Evolutionary conservation across 495 filamentous ascomycete genomes (phyloP).

Genomic region (Penicillium pulvis): DNA sequence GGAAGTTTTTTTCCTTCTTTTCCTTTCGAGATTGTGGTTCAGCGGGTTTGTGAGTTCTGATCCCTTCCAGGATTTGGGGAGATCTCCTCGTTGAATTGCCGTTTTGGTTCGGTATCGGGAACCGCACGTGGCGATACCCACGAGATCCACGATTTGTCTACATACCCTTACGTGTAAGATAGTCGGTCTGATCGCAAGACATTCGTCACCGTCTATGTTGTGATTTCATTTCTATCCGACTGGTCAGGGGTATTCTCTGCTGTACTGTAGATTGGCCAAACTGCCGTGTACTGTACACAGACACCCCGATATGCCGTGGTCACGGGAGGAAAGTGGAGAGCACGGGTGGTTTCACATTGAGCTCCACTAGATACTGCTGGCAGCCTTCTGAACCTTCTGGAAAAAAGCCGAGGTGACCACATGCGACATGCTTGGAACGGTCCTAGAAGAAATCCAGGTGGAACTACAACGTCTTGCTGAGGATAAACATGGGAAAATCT

Average conservation of each 20-base stretch:
- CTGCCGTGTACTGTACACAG: not conserved
- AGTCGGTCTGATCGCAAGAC: not conserved
- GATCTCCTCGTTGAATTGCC: constrained; percentile 11
- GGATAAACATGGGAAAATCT: not conserved
- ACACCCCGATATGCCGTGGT: not conserved
- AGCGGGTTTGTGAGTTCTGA: not conserved
- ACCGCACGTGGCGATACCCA: constrained; percentile 20
- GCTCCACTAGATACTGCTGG: constrained; percentile 14
- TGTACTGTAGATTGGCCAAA: constrained; percentile 3
- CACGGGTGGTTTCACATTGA: constrained; percentile 20
- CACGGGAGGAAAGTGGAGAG: constrained; percentile 10
- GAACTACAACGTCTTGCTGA: not conserved
- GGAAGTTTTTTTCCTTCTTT: constrained; percentile 4
- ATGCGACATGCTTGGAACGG: not conserved
- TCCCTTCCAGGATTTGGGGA: not conserved
- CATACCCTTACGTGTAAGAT: not conserved
- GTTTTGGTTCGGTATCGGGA: constrained; percentile 15
- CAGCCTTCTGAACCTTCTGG: constrained; percentile 24
- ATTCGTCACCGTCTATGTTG: constrained; percentile 4
- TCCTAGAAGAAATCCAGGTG: not conserved
- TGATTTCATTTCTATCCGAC: constrained; percentile 4
- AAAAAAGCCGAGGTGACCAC: constrained; percentile 22
- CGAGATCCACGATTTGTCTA: not conserved
- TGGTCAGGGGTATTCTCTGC: not conserved
- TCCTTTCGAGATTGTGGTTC: not conserved